These are phyloP conservation scores for Nemania diffusa DNA, from an alignment of 2,329 filamentous ascomycete genomes.

Conservation along the genomic window DNA sequence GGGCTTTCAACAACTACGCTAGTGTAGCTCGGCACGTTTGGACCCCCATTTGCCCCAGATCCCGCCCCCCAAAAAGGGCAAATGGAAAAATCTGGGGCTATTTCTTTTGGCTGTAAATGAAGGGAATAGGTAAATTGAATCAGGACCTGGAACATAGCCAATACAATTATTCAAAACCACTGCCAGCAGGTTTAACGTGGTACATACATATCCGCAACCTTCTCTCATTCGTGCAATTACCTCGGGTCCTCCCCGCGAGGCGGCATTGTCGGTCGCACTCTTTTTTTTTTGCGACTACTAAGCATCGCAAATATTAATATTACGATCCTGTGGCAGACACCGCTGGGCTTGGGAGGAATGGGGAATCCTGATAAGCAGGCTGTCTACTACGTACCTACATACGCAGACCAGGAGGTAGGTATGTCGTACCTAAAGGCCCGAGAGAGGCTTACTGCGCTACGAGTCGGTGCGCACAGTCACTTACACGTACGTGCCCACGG, in stretches of 20 bases:
- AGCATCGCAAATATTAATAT: constrained; percentile 12
- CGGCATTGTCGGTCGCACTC: constrained; percentile 26
- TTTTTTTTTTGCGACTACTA: constrained; percentile 1
- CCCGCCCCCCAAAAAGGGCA: constrained; percentile 25
- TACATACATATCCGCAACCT: background rate
- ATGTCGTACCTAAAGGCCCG: constrained; percentile 21
- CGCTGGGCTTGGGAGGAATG: constrained; percentile 3
- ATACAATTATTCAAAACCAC: background rate
- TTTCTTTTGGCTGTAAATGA: constrained; percentile 25
- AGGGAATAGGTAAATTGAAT: constrained; percentile 7
- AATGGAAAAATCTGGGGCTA: constrained; percentile 30
- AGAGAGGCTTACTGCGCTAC: constrained; percentile 35
- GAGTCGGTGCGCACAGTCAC: constrained; percentile 18
- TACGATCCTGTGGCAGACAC: background rate
- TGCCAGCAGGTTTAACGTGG: background rate
- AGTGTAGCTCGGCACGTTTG: constrained; percentile 11
- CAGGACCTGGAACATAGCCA: constrained; percentile 9
- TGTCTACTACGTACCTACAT: constrained; percentile 12
- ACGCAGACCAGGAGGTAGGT: no score
- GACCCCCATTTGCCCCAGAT: constrained; percentile 27
- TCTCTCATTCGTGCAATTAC: constrained; percentile 26
- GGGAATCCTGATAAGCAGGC: constrained; percentile 30
- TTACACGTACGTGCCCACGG: constrained; percentile 13
- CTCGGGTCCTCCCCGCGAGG: constrained; percentile 21
- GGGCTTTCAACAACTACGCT: background rate